Evolutionary conservation across 257 asterid genomes (phyloP).

Genomic region (Solanum ossicruentum): DNA sequence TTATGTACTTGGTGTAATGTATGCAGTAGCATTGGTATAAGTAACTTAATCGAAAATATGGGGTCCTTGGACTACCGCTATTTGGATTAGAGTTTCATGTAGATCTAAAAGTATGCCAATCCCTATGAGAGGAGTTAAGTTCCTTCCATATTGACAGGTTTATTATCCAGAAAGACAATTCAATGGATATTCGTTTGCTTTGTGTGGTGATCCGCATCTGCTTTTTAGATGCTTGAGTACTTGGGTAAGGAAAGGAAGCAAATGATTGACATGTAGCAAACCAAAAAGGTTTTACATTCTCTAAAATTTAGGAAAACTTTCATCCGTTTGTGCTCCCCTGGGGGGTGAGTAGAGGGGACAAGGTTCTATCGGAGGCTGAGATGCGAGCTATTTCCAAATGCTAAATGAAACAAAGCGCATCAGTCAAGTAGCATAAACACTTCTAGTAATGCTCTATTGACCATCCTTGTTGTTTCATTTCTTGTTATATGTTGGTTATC

Average conservation of each 20-base stretch:
- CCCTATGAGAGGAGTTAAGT: background rate
- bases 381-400: background rate
- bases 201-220: background rate
- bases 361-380: background rate
- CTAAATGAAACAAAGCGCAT: background rate
- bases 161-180: background rate
- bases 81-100: background rate
- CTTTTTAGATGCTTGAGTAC: background rate
- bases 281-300: background rate
- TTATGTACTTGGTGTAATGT: background rate
- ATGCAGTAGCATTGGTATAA: background rate
- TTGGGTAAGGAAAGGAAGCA: background rate
- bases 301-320: background rate
- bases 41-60: background rate
- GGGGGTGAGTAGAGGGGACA: background rate
- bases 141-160: background rate
- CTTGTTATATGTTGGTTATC: background rate
- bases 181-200: background rate
- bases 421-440: background rate
- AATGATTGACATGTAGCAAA: background rate
- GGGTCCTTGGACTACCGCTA: background rate
- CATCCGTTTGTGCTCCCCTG: background rate
- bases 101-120: background rate
- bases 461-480: background rate
- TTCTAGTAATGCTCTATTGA: background rate